These are phyloP conservation scores for Sclerotiophoma versabilis DNA, from an alignment of 2,329 filamentous ascomycete genomes.

Conservation along the genomic window DNA sequence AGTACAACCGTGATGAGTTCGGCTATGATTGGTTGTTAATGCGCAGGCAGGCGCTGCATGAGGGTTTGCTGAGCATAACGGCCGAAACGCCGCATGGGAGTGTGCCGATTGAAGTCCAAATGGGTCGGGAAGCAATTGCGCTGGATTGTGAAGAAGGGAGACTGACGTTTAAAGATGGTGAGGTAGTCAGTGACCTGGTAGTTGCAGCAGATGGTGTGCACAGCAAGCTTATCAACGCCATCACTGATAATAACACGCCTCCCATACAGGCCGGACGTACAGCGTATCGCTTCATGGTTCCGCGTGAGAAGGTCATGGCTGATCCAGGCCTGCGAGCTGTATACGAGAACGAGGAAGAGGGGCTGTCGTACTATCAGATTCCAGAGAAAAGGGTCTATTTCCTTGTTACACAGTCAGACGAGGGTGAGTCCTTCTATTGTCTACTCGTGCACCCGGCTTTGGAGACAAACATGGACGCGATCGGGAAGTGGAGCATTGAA, in stretches of 20 bases:
- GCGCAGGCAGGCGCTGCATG: slow-evolving; percentile 10
- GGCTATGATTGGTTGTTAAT: slow-evolving; percentile 14
- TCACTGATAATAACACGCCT: slow-evolving; percentile 1
- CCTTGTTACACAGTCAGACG: slow-evolving; percentile 6
- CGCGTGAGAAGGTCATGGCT: slow-evolving; percentile 7
- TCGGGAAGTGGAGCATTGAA: slow-evolving; percentile 2
- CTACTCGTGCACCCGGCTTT: slow-evolving; percentile 5
- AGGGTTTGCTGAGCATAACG: neutral
- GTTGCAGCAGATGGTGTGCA: slow-evolving; percentile 5
- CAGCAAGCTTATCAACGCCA: slow-evolving; percentile 5
- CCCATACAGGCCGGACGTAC: slow-evolving; percentile 3
- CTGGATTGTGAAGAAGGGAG: neutral
- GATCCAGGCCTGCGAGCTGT: slow-evolving; percentile 1
- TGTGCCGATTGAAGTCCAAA: neutral
- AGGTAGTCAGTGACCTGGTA: neutral
- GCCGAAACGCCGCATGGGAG: neutral
- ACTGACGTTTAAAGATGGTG: neutral
- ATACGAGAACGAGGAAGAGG: slow-evolving; percentile 10
- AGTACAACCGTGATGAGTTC: slow-evolving; percentile 6
- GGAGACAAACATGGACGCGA: slow-evolving; percentile 1
- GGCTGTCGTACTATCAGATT: slow-evolving; percentile 8
- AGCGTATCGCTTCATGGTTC: slow-evolving; percentile 7
- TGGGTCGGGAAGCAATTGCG: neutral
- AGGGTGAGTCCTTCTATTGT: slow-evolving; percentile 2
- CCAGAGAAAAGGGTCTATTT: slow-evolving; percentile 7